phyloP scores from a whole-genome alignment of 805 yeast species.

The Scheffersomyces spartinae region DNA sequence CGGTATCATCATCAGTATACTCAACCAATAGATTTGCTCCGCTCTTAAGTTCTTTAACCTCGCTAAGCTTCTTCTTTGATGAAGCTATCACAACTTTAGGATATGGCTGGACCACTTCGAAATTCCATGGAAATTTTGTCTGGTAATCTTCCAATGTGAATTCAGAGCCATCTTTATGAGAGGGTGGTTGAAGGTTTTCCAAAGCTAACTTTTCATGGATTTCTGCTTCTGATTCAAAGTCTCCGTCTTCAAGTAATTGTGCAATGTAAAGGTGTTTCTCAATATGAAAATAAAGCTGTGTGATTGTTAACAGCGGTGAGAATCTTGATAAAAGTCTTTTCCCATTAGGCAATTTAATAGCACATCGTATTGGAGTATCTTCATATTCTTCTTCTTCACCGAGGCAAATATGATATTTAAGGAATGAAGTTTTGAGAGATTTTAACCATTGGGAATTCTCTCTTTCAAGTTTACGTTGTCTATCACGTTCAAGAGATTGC shows the following conservation, averaged over 20 bases:
- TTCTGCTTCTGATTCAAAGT: conserved; percentile 4
- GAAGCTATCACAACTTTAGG: conserved; percentile 22
- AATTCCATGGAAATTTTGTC: conserved; percentile 17
- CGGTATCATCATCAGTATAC: too few relatives aligned
- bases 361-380: too few relatives aligned
- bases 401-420: too few relatives aligned
- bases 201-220: conserved; percentile 6
- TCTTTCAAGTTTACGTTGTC: too few relatives aligned
- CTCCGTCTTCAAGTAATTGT: conserved; percentile 3
- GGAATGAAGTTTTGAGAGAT: too few relatives aligned
- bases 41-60: too few relatives aligned
- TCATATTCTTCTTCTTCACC: conserved; percentile 11
- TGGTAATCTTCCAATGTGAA: conserved; percentile 14
- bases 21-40: too few relatives aligned
- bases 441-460: conserved; percentile 22
- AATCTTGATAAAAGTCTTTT: conserved; percentile 23
- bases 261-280: conserved; percentile 19
- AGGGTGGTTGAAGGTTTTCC: too few relatives aligned
- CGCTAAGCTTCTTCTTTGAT: too few relatives aligned
- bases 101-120: conserved; percentile 30
- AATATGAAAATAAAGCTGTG: conserved; percentile 22
- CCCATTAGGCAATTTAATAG: conserved; percentile 30
- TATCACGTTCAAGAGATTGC: conserved; percentile 25
- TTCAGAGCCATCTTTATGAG: too few relatives aligned
- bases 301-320: conserved; percentile 10